These are phyloP conservation scores for Cyclotella cryptica DNA, from an alignment of 108 stramenopile species.

Conservation along the genomic window DNA sequence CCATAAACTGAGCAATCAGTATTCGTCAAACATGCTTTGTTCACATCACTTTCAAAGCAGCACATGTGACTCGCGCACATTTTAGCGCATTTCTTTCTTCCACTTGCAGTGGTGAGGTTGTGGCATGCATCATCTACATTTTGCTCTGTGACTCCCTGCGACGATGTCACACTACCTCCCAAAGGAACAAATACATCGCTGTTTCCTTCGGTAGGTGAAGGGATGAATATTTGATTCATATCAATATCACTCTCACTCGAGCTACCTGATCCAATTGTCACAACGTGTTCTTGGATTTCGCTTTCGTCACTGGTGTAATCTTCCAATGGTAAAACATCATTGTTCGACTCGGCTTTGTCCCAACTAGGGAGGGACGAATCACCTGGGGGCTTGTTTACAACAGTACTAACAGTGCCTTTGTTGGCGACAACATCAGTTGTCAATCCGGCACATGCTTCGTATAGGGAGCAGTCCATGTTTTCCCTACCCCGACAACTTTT, in stretches of 20 bases:
- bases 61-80: slow-evolving; percentile 29
- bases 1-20: slow-evolving; percentile 12
- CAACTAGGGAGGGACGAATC: background rate
- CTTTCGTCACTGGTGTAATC: too few species aligned
- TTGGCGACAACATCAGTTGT: background rate
- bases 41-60: slow-evolving; percentile 28
- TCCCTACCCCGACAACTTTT: slow-evolving; percentile 1
- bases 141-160: slow-evolving; percentile 15
- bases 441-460: slow-evolving; percentile 14
- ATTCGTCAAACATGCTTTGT: background rate
- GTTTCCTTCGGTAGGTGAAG: background rate
- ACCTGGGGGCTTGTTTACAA: background rate
- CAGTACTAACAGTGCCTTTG: background rate
- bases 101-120: slow-evolving; percentile 5
- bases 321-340: background rate
- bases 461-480: background rate
- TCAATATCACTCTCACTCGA: background rate
- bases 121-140: slow-evolving; percentile 21
- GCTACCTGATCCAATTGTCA: background rate
- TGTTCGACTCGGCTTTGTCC: too few species aligned
- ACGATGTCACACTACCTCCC: background rate
- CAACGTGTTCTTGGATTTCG: background rate
- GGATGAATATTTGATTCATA: background rate
- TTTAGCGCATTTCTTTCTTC: slow-evolving; percentile 12
- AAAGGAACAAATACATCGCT: background rate